Base-by-base conservation (phyloP, 176 grass and related monocot genomes). In the Thalia dealbata region DNA sequence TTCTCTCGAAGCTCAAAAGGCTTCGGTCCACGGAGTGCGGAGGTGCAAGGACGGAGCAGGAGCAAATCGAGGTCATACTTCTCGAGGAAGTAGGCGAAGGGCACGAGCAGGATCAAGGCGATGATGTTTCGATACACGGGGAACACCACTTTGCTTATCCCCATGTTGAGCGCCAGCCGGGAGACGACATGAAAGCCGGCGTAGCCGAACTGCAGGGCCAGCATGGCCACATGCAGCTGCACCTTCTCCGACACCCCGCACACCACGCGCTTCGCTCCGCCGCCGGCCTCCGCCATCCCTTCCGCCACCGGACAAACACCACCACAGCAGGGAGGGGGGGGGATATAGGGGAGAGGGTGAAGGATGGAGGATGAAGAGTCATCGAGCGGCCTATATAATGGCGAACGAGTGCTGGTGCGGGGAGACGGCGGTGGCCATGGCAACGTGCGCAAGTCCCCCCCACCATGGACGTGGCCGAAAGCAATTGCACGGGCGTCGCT, bases 41-140 rank as follows among this genome's bases (percentile, higher is more conserved):
- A 23, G 54, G 21, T 58, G 54, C 54, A 58, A 58, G 21, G 54
- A 58, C 19, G 54, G 54, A 58, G 54, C 21, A 58, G 54, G 54
- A 58, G 54, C 21, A 58, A 10, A 42, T 41, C 30, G 9, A 67
- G 32, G 7, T 35, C 14, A 27, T 78, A 92, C 90, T 99, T 99
- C 78, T 99, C 95, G 22, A 99, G 87, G 72, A 99, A 93, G 71
- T 99, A 99, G 0, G 95, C 95, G 71, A 99, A 99, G 2, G 95
- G 95, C 5, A 99, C 83, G 44, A 99, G 90, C 14, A 99, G 85
- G 73, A 88, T 52, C 70, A 99, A 82, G 51, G 95, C 95, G 74
- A 99, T 93, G 83, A 99, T 99, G 85, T 99, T 99, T 18, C 95
- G 85, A 66, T 99, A 99, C 41, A 99, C 95, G 13, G 90, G 95